Percentiles rank a stretch among this genome's conserved stretches.
Conservation (phyloP, 192 early-diverging fungal genomes). For the Tieghemiomyces parasiticus region DNA sequence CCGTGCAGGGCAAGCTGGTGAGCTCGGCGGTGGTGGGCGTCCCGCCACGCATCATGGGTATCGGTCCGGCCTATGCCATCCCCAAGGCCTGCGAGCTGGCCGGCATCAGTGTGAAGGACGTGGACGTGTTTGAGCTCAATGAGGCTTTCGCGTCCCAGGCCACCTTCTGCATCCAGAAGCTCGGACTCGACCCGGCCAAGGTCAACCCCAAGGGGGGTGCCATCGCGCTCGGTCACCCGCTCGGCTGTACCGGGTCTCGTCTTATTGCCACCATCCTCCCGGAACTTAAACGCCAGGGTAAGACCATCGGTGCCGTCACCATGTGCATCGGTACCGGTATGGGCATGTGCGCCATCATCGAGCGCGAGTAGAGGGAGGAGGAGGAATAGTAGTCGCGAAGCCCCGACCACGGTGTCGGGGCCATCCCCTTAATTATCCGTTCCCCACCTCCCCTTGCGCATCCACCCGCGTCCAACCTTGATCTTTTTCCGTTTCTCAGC, state of each 20-base stretch:
- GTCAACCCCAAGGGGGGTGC: slow-evolving; percentile 98
- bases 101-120: slow-evolving; percentile 56
- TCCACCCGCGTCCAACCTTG: too few relatives aligned
- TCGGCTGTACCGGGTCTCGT: slow-evolving; percentile 87
- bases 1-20: slow-evolving; percentile 76
- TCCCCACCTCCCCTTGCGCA: too few relatives aligned
- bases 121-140: slow-evolving; percentile 88
- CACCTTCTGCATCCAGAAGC: slow-evolving; percentile 78
- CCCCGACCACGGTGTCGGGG: too few relatives aligned
- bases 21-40: slow-evolving; percentile 81
- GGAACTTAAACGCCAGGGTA: slow-evolving; percentile 75
- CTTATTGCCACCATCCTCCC: slow-evolving; percentile 91
- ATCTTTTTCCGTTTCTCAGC: too few relatives aligned
- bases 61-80: slow-evolving; percentile 91
- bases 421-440: too few relatives aligned
- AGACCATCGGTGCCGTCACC: slow-evolving; percentile 71
- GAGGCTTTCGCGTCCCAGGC: slow-evolving; percentile 98
- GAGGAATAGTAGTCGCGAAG: too few relatives aligned
- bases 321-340: slow-evolving; percentile 90
- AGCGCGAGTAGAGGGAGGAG: slow-evolving; percentile 50
- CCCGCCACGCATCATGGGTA: slow-evolving; percentile 89
- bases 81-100: slow-evolving; percentile 71
- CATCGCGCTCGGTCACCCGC: slow-evolving; percentile 93
- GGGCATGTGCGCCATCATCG: slow-evolving; percentile 81
- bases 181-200: slow-evolving; percentile 73